A percentile compares a stretch with the other conserved stretches of the same genome.
These are phyloP conservation scores for Cercospora sp. DNA, from an alignment of 2,329 filamentous ascomycete genomes.

Conservation along the genomic window DNA sequence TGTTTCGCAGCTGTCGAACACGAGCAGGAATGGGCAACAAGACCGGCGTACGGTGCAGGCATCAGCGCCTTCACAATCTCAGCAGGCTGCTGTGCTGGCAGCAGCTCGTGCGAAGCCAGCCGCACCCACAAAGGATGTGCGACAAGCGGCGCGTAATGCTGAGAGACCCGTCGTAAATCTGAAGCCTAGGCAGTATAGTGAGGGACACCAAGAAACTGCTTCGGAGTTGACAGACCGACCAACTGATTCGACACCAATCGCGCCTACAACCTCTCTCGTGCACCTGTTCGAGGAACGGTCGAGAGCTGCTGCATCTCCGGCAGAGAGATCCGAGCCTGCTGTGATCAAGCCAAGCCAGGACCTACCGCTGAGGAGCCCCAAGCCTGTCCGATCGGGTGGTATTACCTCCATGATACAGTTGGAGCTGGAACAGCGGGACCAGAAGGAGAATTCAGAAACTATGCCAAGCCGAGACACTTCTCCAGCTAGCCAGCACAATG, in stretches of 20 bases:
- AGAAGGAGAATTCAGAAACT: not conserved
- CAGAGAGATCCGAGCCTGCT: conserved; percentile 25
- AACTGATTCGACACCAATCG: conserved; percentile 31
- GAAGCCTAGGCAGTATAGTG: conserved; percentile 35
- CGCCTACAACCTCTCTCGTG: conserved; percentile 65
- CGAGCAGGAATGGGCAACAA: not conserved
- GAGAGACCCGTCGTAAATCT: conserved; percentile 31
- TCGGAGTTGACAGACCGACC: conserved; percentile 24
- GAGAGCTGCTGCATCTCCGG: conserved; percentile 22
- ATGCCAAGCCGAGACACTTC: conserved; percentile 9
- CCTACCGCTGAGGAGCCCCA: conserved; percentile 45
- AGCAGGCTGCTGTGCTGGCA: conserved; percentile 35
- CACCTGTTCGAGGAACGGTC: conserved; percentile 65
- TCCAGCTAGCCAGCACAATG: not conserved
- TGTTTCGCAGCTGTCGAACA: not conserved
- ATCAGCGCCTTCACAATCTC: conserved; percentile 27
- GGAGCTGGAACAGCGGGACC: conserved; percentile 29
- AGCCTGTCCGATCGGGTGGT: conserved; percentile 39
- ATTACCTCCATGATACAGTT: conserved; percentile 39
- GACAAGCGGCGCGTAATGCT: conserved; percentile 8
- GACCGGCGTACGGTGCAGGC: not conserved
- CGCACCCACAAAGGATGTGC: conserved; percentile 8
- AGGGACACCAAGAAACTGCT: conserved; percentile 15
- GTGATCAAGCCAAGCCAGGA: conserved; percentile 32
- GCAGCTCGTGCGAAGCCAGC: conserved; percentile 29